phyloP scores from a whole-genome alignment of 2,329 filamentous ascomycete genomes.

The Echinosphaeria canescens region DNA sequence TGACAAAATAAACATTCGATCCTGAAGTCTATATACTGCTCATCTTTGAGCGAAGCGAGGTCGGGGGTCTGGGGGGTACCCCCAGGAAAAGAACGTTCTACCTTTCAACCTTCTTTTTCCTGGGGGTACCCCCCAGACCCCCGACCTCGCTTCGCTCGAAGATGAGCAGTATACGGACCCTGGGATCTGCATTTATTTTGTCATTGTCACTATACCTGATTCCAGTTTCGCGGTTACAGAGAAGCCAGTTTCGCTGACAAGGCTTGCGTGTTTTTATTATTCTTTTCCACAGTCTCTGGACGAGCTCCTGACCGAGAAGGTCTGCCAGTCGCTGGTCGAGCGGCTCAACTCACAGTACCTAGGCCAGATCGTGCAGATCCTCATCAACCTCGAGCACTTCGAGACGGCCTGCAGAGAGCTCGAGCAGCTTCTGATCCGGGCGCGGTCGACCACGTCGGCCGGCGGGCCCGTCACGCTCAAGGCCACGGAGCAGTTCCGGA shows the following conservation, averaged over 20 bases:
- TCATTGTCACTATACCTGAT: not conserved
- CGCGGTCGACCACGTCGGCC: slow-evolving; percentile 60
- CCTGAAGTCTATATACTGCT: not conserved
- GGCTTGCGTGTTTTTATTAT: too few relatives aligned
- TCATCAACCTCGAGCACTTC: slow-evolving; percentile 95
- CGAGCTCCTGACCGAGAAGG: slow-evolving; percentile 77
- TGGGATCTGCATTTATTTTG: too few relatives aligned
- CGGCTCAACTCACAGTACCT: slow-evolving; percentile 81
- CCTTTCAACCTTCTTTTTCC: too few relatives aligned
- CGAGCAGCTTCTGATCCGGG: slow-evolving; percentile 66
- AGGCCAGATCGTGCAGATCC: slow-evolving; percentile 93
- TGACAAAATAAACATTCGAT: not conserved
- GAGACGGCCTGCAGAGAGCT: slow-evolving; percentile 82
- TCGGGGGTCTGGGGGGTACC: too few relatives aligned
- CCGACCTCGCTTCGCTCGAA: too few relatives aligned
- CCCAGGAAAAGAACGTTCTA: too few relatives aligned
- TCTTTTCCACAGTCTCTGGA: slow-evolving; percentile 64
- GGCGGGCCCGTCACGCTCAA: slow-evolving; percentile 60
- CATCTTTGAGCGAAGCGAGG: too few relatives aligned
- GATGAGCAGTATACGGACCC: too few relatives aligned
- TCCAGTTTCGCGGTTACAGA: slow-evolving; percentile 1
- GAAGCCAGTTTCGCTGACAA: too few relatives aligned
- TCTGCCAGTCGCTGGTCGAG: slow-evolving; percentile 78
- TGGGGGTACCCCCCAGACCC: too few relatives aligned
- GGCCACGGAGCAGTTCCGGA: slow-evolving; percentile 71